Evolutionary conservation across 345 rosid species (phyloP).

Genomic region (Chamaenerion angustifolium): DNA sequence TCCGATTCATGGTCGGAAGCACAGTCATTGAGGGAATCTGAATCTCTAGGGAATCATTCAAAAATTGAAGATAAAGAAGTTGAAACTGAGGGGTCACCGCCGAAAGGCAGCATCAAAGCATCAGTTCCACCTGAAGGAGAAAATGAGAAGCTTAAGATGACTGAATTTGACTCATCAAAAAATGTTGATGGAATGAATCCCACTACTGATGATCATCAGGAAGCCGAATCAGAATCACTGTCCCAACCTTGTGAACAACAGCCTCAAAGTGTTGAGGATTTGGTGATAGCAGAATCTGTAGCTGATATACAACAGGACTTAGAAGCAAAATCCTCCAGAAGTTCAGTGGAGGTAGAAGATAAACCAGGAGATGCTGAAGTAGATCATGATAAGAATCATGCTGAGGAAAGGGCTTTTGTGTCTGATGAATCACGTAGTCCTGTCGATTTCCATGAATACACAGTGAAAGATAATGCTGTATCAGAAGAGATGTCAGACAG

Average conservation of each 20-base stretch:
- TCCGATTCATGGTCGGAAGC: slow-evolving; percentile 54
- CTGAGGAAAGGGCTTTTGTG: slow-evolving; percentile 14
- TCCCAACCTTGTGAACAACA: slow-evolving; percentile 17
- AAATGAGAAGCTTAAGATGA: slow-evolving; percentile 15
- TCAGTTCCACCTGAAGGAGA: slow-evolving; percentile 22
- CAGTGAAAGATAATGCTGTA: slow-evolving; percentile 19
- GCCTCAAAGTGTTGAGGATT: slow-evolving; percentile 20
- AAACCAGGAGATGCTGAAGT: slow-evolving; percentile 22
- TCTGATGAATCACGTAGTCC: slow-evolving; percentile 19
- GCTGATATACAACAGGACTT: slow-evolving; percentile 19
- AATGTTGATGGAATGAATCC: slow-evolving; percentile 20
- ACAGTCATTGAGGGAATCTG: slow-evolving; percentile 23
- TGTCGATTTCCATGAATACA: slow-evolving; percentile 24
- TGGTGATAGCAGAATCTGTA: slow-evolving; percentile 19
- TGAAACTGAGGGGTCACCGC: slow-evolving; percentile 17
- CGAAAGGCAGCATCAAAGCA: slow-evolving; percentile 7
- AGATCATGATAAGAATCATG: slow-evolving; percentile 9
- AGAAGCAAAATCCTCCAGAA: slow-evolving; percentile 20
- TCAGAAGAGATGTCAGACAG: slow-evolving; percentile 25
- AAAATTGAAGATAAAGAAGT: slow-evolving; percentile 23
- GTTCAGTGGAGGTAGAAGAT: slow-evolving; percentile 23
- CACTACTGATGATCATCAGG: slow-evolving; percentile 17
- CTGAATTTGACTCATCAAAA: slow-evolving; percentile 22
- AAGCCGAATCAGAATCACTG: slow-evolving; percentile 30
- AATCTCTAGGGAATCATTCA: slow-evolving; percentile 19